Conservation (phyloP, 148 eudicot genomes). For the Hydrangea macrophylla region DNA sequence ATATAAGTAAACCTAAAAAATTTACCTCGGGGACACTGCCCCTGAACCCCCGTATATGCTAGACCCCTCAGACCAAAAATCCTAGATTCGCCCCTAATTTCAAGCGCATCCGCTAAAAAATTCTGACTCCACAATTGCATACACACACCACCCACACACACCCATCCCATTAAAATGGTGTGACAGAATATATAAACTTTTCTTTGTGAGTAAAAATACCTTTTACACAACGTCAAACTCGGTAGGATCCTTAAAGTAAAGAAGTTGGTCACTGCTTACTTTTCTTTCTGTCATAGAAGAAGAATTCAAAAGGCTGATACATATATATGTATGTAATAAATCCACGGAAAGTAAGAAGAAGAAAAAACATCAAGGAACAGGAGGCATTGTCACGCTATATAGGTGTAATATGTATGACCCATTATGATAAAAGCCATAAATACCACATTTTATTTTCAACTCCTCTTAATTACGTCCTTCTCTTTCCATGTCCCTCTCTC, state of each 20-base stretch:
- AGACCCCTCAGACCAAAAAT: too few relatives aligned
- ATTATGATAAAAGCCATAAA: constrained; percentile 1
- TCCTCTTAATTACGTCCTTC: constrained; percentile 9
- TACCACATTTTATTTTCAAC: constrained; percentile 1
- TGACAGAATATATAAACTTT: not conserved
- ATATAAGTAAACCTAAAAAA: too few relatives aligned
- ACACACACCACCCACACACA: too few relatives aligned
- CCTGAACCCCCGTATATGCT: too few relatives aligned
- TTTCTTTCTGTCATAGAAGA: constrained; percentile 20
- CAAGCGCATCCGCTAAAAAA: too few relatives aligned
- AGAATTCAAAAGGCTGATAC: not conserved
- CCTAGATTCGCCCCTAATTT: too few relatives aligned
- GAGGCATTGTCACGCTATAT: not conserved
- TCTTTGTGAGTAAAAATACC: constrained; percentile 6
- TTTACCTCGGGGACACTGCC: too few relatives aligned
- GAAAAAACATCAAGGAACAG: constrained; percentile 15
- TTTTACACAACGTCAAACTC: constrained; percentile 30
- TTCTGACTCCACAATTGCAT: too few relatives aligned
- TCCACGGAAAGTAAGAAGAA: too few relatives aligned
- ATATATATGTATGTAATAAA: not conserved
- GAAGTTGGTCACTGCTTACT: constrained; percentile 31
- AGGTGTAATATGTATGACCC: constrained; percentile 21
- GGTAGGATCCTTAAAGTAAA: constrained; percentile 31
- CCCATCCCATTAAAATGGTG: too few relatives aligned
- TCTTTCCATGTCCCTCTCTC: constrained; percentile 15